Base-by-base conservation (phyloP, 2,329 filamentous ascomycete genomes). In the Epichloe baconii region DNA sequence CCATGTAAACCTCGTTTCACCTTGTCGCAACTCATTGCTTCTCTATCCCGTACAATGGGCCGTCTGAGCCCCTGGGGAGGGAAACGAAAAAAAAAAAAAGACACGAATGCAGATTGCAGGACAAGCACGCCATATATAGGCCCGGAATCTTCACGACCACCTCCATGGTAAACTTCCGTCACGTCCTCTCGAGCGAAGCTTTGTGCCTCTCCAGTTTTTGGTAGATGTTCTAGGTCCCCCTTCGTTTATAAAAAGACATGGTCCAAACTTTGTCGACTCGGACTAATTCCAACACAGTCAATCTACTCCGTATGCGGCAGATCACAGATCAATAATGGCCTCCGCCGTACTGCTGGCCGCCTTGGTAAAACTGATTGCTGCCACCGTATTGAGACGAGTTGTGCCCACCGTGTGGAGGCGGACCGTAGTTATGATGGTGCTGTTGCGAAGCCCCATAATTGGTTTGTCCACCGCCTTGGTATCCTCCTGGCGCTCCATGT, bases 361-460 rank as follows among this genome's bases (percentile, higher is more conserved):
- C 56, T 15, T 58, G 57, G 37, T 64, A 62, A 5, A 61, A 55
- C 42, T 60, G 58, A 35, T 42, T 60, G 58, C 44, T 50, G 35
- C 56, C 54, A 35, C 62, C 61, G 41, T 66, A 64, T 12, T 64
- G 55, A 35, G 59, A 59, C 48, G 65, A 53, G 46, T 44, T 46
- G 47, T 57, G 52, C 21, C 50, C 47, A 15, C 53, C 48, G 12
- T 52, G 51, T 34, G 50, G 56, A 41, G 38, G 38, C 35, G 54
- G 52, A 37, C 43, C 47, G 23, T 55, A 58, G 23, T 31, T 43
- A 0, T 42, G 50, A 35, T 60, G 52, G n/a, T 58, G 53, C 14
- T 57, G 57, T 23, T 55, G 51, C 40, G 55, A 49, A 47, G 53
- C 52, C 17, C 55, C 57, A 49, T 64, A 61, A 44, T 56, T 54